phyloP scores from a whole-genome alignment of 2,329 filamentous ascomycete species.

The Colletotrichum plurivorum region DNA sequence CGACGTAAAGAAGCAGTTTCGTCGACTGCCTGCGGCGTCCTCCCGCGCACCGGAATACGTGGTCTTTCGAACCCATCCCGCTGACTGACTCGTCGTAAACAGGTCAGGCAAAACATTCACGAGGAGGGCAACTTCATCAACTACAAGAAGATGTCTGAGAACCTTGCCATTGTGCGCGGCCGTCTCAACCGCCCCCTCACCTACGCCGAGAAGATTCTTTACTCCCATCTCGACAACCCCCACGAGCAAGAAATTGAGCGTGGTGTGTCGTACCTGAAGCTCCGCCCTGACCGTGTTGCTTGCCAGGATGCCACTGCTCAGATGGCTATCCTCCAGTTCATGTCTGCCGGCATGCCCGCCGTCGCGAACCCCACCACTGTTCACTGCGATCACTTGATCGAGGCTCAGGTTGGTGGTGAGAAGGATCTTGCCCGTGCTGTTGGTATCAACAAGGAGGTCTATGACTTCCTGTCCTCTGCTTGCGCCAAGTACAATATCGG shows the following conservation, averaged over 20 bases:
- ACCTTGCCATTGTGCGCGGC: constrained; percentile 89
- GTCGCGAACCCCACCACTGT: constrained; percentile 96
- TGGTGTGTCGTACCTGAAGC: constrained; percentile 94
- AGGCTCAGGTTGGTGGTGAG: constrained; percentile 91
- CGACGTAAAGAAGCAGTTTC: background rate
- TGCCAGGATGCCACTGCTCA: constrained; percentile 99
- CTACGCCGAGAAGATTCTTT: constrained; percentile 98
- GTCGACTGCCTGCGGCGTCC: background rate
- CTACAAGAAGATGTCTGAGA: constrained; percentile 99
- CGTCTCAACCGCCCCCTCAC: constrained; percentile 94
- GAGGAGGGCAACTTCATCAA: constrained; percentile 98
- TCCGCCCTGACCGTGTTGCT: constrained; percentile 96
- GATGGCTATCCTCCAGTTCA: constrained; percentile 99
- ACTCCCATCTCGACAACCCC: constrained; percentile 98
- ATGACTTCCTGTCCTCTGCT: constrained; percentile 93
- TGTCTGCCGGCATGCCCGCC: constrained; percentile 96
- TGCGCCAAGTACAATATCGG: constrained; percentile 99
- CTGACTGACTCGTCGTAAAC: constrained; percentile 27
- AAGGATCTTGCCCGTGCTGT: constrained; percentile 95
- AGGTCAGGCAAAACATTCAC: constrained; percentile 95
- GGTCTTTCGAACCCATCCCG: background rate
- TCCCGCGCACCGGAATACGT: background rate
- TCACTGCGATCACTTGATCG: constrained; percentile 99
- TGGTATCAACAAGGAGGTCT: constrained; percentile 98
- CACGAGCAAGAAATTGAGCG: constrained; percentile 97